Evolutionary conservation across 2,329 filamentous ascomycete species (phyloP).

Genomic region (Didymella pomorum): DNA sequence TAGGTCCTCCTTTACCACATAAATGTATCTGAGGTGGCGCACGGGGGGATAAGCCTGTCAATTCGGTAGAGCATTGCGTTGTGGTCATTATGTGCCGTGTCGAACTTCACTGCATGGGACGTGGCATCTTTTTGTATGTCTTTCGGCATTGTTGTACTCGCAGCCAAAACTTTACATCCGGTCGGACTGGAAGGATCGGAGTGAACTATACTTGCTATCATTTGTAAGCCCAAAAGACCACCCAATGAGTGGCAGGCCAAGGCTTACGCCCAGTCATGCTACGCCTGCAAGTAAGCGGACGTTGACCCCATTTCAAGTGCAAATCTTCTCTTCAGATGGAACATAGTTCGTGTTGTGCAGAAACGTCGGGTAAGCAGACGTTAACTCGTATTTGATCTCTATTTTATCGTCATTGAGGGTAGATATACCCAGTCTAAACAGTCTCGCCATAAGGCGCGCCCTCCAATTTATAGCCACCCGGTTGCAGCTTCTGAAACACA

Average conservation of each 20-base stretch:
- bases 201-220: background rate
- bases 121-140: background rate
- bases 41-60: background rate
- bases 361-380: too few relatives aligned
- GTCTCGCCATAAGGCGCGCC: constrained; percentile 21
- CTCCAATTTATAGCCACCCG: constrained; percentile 32
- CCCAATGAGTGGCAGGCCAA: background rate
- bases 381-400: too few relatives aligned
- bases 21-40: background rate
- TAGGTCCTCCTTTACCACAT: background rate
- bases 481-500: constrained; percentile 34
- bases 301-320: too few relatives aligned
- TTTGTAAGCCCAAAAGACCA: background rate
- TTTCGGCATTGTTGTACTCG: background rate
- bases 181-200: background rate
- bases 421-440: too few relatives aligned
- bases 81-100: background rate
- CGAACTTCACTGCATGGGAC: background rate
- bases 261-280: background rate
- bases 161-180: too few relatives aligned
- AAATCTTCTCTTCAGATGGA: too few relatives aligned
- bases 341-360: too few relatives aligned
- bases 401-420: too few relatives aligned
- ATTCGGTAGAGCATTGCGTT: background rate
- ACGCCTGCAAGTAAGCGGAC: background rate